These are phyloP conservation scores for Trichomonascaceae sp. DNA, from an alignment of 1,139 yeast genomes.

Conservation along the genomic window DNA sequence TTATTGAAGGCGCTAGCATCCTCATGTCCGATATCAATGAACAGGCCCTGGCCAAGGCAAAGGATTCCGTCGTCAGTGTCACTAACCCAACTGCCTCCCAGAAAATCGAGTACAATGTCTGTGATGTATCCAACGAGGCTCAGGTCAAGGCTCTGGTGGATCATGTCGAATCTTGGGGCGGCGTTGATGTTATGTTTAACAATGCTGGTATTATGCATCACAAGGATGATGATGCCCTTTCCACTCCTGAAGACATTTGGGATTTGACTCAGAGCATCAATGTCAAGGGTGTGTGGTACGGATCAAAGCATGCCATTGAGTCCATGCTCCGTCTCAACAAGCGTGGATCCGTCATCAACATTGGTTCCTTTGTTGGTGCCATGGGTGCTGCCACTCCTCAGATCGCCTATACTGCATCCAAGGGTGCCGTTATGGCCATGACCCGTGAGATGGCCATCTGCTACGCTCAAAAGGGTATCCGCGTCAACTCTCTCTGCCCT, in stretches of 20 bases:
- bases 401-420: slow-evolving; percentile 29
- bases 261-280: slow-evolving; percentile 37
- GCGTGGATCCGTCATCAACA: slow-evolving; percentile 45
- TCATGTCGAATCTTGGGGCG: slow-evolving; percentile 31
- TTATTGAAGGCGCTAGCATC: slow-evolving; percentile 34
- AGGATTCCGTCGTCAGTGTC: slow-evolving; percentile 11
- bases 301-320: slow-evolving; percentile 42
- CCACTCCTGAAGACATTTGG: slow-evolving; percentile 34
- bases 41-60: slow-evolving; percentile 20
- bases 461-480: slow-evolving; percentile 53
- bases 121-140: slow-evolving; percentile 26
- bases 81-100: slow-evolving; percentile 8
- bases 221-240: slow-evolving; percentile 37
- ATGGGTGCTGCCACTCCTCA: slow-evolving; percentile 30
- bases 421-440: slow-evolving; percentile 29
- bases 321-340: slow-evolving; percentile 34
- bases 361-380: slow-evolving; percentile 50
- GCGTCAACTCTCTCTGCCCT: slow-evolving; percentile 62
- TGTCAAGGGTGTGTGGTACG: slow-evolving; percentile 45
- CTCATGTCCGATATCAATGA: slow-evolving; percentile 47
- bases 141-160: slow-evolving; percentile 26
- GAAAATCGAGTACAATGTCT: slow-evolving; percentile 17
- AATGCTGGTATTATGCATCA: slow-evolving; percentile 72
- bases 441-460: slow-evolving; percentile 56
- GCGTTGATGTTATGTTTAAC: slow-evolving; percentile 54